Evolutionary conservation across 768 basidiomycete species (phyloP).

Genomic region (Calocybe cyanea): DNA sequence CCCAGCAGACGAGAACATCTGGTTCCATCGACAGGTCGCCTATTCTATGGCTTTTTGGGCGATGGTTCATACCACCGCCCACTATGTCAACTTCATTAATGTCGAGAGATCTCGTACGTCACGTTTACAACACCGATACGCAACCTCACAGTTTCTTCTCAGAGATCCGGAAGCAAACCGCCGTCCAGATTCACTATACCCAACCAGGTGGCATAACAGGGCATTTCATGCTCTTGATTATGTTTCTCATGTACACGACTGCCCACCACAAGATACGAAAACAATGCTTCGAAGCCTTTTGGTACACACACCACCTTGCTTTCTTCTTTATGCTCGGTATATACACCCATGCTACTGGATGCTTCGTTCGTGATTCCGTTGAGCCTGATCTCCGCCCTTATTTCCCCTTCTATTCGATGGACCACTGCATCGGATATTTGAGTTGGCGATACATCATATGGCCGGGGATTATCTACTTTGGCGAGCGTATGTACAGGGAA

Average conservation of each 20-base stretch:
- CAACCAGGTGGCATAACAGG: conserved; percentile 92
- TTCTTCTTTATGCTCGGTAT: conserved; percentile 93
- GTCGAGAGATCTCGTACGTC: conserved; percentile 81
- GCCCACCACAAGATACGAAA: conserved; percentile 85
- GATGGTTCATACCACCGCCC: conserved; percentile 89
- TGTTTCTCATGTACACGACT: conserved; percentile 90
- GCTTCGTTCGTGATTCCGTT: conserved; percentile 87
- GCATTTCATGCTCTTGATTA: conserved; percentile 92
- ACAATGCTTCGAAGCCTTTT: conserved; percentile 94
- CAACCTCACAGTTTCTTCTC: conserved; percentile 10
- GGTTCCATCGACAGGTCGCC: conserved; percentile 94
- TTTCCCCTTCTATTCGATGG: conserved; percentile 86
- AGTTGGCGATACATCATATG: conserved; percentile 92
- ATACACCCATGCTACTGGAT: conserved; percentile 88
- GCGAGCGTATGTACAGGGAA: conserved; percentile 82
- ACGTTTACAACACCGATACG: neutral
- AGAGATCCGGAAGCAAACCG: conserved; percentile 80
- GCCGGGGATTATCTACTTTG: conserved; percentile 87
- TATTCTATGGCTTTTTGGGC: conserved; percentile 94
- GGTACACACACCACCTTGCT: conserved; percentile 94
- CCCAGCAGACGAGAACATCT: conserved; percentile 92
- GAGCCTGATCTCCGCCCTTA: conserved; percentile 61
- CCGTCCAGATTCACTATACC: conserved; percentile 82
- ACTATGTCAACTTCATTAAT: conserved; percentile 92
- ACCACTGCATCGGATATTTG: conserved; percentile 88